Conservation (phyloP, 2,329 filamentous ascomycete genomes). For the Aureobasidium vineae region DNA sequence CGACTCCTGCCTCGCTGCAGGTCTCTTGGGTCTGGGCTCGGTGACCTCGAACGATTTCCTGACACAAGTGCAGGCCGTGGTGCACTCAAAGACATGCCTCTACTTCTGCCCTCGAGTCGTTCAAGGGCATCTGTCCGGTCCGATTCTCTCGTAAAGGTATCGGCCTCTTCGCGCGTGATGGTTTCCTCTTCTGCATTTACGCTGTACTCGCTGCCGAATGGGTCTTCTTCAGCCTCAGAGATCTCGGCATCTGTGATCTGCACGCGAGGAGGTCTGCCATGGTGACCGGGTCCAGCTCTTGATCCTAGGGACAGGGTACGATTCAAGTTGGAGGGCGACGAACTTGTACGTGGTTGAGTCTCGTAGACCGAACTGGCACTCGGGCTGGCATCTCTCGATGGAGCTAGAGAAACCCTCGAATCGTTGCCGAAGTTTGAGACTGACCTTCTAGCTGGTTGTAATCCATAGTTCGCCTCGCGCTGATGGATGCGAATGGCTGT, state of each 20-base stretch:
- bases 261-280: slow-evolving; percentile 6
- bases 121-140: not conserved
- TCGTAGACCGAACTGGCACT: not conserved
- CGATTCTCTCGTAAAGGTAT: not conserved
- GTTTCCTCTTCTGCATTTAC: not conserved
- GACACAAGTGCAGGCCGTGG: slow-evolving; percentile 1
- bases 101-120: not conserved
- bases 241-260: slow-evolving; percentile 4
- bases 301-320: slow-evolving; percentile 15
- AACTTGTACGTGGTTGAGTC: not conserved
- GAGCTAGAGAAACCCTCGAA: not conserved
- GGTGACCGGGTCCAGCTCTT: slow-evolving; percentile 18
- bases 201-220: slow-evolving; percentile 13
- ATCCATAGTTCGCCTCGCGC: slow-evolving; percentile 37
- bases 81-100: not conserved
- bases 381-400: slow-evolving; percentile 3
- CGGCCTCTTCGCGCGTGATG: slow-evolving; percentile 11
- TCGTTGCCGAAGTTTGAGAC: slow-evolving; percentile 40
- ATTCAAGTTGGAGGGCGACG: not conserved
- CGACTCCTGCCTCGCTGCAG: not conserved
- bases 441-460: slow-evolving; percentile 45
- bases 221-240: slow-evolving; percentile 9
- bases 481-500: slow-evolving; percentile 58
- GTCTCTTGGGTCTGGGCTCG: slow-evolving; percentile 1
- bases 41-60: not conserved